Percentiles rank a stretch among this genome's conserved stretches.
Evolutionary conservation across 2,329 filamentous ascomycete species (phyloP).

Genomic region (Cytospora schulzeri): DNA sequence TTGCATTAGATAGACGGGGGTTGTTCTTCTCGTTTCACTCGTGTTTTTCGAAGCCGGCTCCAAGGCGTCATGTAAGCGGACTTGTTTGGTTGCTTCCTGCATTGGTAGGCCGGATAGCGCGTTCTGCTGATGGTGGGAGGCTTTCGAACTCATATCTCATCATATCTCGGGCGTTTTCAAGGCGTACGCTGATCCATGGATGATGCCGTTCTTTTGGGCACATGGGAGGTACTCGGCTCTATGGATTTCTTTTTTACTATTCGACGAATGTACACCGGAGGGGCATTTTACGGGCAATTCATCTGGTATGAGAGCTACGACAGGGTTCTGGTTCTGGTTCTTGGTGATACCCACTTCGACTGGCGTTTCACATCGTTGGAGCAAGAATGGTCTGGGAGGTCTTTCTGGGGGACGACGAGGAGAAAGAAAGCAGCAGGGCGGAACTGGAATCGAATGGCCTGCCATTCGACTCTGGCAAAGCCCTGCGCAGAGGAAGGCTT

Average conservation of each 20-base stretch:
- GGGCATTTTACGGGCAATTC: constrained; percentile 16
- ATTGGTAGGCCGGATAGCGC: constrained; percentile 25
- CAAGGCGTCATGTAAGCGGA: constrained; percentile 19
- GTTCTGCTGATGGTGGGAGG: constrained; percentile 14
- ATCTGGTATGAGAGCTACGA: constrained; percentile 25
- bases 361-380: constrained; percentile 22
- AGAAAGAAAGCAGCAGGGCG: constrained; percentile 3
- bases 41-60: constrained; percentile 22
- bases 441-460: neutral
- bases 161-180: constrained; percentile 19
- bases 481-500: constrained; percentile 12
- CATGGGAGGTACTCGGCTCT: constrained; percentile 10
- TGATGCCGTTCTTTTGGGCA: constrained; percentile 10
- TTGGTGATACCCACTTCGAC: constrained; percentile 25
- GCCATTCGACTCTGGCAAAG: neutral
- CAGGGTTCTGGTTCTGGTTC: constrained; percentile 21
- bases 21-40: constrained; percentile 10
- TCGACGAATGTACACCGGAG: constrained; percentile 23
- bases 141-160: constrained; percentile 9
- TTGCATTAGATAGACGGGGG: constrained; percentile 21
- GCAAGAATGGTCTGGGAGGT: constrained; percentile 15
- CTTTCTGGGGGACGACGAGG: neutral
- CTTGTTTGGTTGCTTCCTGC: constrained; percentile 16
- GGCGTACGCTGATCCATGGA: constrained; percentile 17
- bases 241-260: constrained; percentile 23